Base-by-base conservation (phyloP, 2,329 filamentous ascomycete species). In the Sclerotinia glacialis region DNA sequence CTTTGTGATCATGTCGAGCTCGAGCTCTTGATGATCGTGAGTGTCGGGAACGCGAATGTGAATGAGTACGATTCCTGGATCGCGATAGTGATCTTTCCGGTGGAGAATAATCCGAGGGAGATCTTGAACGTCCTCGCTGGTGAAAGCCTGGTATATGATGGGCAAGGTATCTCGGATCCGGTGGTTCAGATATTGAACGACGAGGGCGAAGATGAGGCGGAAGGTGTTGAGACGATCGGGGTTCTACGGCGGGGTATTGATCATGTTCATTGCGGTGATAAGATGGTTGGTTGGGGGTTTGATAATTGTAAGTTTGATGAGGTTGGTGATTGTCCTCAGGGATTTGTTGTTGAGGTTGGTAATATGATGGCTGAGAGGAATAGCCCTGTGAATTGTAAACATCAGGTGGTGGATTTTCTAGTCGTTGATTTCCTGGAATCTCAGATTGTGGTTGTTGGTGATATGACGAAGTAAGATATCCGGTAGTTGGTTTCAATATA, bases 121-220 rank as follows among this genome's bases (percentile, higher is more conserved):
- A 66, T 23, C 26, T 52, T 0, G 64, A 62, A 4, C 64, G 46
- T n/a, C 64, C 34, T 16, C 54, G 34, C 1, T 52, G 50, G 18
- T 52, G 31, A 34, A 54, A 64, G 12, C 42, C 50, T 14, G 60
- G 68, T 31, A 67, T 62, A 7, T 70, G 66, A n/a, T 67, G 64
- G 23, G 65, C 56, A 7, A 66, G 47, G 14, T 67, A n/a, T 11
- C 40, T 28, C 1, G 67, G 67, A 47, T 46, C 58, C 0, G 69
- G 65, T 18, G 70, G 70, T 50, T 72, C 69, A n/a, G 70, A 72
- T 44, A 61, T 62, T 1, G 70, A 71, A 46, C 70, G 69, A 49
- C 59, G 23, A n/a, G 65, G 50, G 14, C 63, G 60, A 26, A 69
- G 55, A 50, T 64, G 67, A 34, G 40, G 61, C 11, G 61, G 50